phyloP scores from a whole-genome alignment of 2,329 filamentous ascomycete species.

The Balansia obtecta region DNA sequence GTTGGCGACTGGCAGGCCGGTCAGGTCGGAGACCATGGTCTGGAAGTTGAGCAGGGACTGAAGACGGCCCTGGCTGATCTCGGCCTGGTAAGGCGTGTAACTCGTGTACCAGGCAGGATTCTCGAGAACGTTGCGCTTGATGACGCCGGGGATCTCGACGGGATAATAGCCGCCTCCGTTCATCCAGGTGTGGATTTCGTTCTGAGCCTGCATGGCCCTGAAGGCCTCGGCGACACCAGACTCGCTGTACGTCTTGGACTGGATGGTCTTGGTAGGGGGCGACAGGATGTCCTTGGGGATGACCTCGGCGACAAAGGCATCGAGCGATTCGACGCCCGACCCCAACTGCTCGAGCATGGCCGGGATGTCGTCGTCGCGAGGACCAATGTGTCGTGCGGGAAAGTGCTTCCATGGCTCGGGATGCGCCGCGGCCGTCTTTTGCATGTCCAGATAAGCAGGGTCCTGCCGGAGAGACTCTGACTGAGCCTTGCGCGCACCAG shows the following conservation, averaged over 20 bases:
- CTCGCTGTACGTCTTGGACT: constrained; percentile 43
- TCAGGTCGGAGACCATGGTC: constrained; percentile 81
- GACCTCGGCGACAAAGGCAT: constrained; percentile 76
- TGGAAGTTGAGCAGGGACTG: constrained; percentile 94
- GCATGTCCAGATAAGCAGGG: constrained; percentile 14
- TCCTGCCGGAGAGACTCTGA: constrained; percentile 10
- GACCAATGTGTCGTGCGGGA: constrained; percentile 76
- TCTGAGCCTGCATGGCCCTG: constrained; percentile 27
- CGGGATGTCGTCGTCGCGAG: constrained; percentile 53
- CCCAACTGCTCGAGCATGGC: constrained; percentile 73
- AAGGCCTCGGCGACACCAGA: constrained; percentile 11
- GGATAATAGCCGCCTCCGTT: constrained; percentile 84
- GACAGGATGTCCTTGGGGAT: constrained; percentile 64
- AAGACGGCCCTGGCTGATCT: constrained; percentile 89
- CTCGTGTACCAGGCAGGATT: constrained; percentile 96
- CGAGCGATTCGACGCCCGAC: constrained; percentile 59
- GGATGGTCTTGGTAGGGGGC: constrained; percentile 15
- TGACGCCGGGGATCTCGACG: constrained; percentile 77
- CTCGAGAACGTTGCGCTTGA: constrained; percentile 85
- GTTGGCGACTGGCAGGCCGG: constrained; percentile 77
- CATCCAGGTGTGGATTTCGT: constrained; percentile 45
- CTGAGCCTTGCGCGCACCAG: constrained; percentile 6
- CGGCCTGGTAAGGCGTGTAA: constrained; percentile 93
- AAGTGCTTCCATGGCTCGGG: constrained; percentile 33
- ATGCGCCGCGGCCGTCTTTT: constrained; percentile 10